These are phyloP conservation scores for Lepidium didymum DNA, from an alignment of 345 rosid genomes.

Conservation along the genomic window DNA sequence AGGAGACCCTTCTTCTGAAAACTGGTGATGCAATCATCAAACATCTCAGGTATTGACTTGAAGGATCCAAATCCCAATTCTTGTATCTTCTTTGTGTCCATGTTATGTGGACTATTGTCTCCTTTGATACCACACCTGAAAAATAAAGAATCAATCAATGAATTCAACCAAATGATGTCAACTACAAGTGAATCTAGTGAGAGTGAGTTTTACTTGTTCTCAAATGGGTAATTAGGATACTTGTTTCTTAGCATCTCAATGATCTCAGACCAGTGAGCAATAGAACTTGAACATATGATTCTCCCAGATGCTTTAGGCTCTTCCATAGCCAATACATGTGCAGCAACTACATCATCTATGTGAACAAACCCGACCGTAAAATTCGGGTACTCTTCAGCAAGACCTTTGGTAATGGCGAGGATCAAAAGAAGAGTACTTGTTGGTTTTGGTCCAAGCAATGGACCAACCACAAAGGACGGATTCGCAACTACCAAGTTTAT, in stretches of 20 bases:
- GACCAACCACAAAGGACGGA: conserved; percentile 85
- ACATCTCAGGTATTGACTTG: conserved; percentile 63
- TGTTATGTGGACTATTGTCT: conserved; percentile 56
- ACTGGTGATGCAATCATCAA: conserved; percentile 76
- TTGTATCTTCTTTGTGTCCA: conserved; percentile 64
- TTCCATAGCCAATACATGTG: conserved; percentile 78
- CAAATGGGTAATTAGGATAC: conserved; percentile 43
- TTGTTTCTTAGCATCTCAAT: conserved; percentile 60
- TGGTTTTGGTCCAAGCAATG: conserved; percentile 73
- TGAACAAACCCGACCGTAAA: conserved; percentile 69
- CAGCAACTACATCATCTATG: conserved; percentile 68
- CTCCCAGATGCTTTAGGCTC: conserved; percentile 63
- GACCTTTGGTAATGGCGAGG: conserved; percentile 51
- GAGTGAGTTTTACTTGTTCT: background rate
- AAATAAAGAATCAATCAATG: background rate
- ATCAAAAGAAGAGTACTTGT: conserved; percentile 60
- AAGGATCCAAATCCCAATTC: conserved; percentile 50
- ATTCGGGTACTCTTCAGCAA: conserved; percentile 66
- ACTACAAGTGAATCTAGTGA: background rate
- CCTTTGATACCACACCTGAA: conserved; percentile 60
- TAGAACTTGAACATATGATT: conserved; percentile 63
- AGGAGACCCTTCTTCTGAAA: conserved; percentile 69
- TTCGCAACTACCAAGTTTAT: conserved; percentile 72
- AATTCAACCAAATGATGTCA: background rate
- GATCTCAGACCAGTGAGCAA: conserved; percentile 73